Evolutionary conservation across 139 green algal species (phyloP), one percentile per base, ranked within the genome.

Genomic region (Asterochloris sp.): DNA sequence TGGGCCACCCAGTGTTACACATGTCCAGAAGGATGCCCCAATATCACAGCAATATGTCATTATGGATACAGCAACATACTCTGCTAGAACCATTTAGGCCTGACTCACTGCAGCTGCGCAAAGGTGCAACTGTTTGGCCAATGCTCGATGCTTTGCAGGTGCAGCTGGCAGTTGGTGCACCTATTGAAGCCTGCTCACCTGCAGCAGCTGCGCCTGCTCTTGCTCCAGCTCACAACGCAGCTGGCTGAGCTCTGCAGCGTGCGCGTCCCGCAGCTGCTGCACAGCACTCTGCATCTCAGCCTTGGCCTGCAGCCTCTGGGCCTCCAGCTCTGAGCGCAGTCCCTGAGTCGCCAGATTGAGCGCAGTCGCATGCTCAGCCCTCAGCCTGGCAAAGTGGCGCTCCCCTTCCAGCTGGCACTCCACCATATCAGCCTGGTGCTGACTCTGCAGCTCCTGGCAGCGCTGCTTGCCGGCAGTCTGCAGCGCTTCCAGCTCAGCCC

Each of bases 401-500:
- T 54, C 4, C 38, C 6, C 38, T 6, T 54, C 38, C 38, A 2
- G 4, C 38, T 54, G 38, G 6, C 38, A 6, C 4, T 54, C 38
- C 38, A 54, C 63, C 15, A 66, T n/a, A 11, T 80, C 17, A 47
- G 60, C n/a, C 21, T 80, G 54, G 24, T 80, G 76, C 60, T 80
- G 76, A 69, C 60, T 24, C 13, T 17, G 60, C 60, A 69, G 10
- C 38, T 80, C 76, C 38, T 26, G 23, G 0, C n/a, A 80, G 76
- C 61, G 60, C 60, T 80, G 76, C 76, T 80, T 21, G 69, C 60
- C 17, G 68, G 76, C 76, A 69, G 76, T 12, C 60, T 69, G 4
- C 76, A 80, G 23, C 11, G 76, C 67, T 11, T 0, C 38, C 76
- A 80, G 12, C 76, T 80, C 76, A 69, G 76, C 38, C 6, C n/a